Evolutionary conservation across 2,329 filamentous ascomycete genomes (phyloP), one percentile per base, ranked within the genome.

Genomic region (Dichotomopilus funicola): DNA sequence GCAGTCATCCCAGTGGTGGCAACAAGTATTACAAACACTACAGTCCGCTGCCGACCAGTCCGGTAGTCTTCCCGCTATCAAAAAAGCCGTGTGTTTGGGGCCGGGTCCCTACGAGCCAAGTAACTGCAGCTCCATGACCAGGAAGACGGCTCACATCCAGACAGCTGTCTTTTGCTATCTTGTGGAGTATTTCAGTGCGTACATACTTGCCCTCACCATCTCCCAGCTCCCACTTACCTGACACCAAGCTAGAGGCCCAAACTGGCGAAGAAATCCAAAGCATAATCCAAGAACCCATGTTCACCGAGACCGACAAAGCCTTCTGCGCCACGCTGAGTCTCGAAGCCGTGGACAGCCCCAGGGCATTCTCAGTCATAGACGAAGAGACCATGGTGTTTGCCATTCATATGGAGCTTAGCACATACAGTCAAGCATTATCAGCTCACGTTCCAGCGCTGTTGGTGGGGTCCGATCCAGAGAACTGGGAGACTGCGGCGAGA

Each of bases 291-390:
- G 80, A 83, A 37, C 80, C 80, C 0, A 61, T 73, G 36, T 82
- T 82, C 63, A 75, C 75, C 0, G 35, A 64, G 1, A 68, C 71
- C 0, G 79, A 83, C 63, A 73, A 68, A 38, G 66, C 69, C 0
- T 86, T 84, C 60, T 75, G 86, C 34, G 65, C 73, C 56, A 70
- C 73, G 27, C 75, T 85, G 0, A 79, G 81, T n/a, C 79, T 81
- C 51, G 53, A 68, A 2, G 72, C 79, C 3, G 71, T 80, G 4
- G 71, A 78, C 1, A 72, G 78, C 1, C 85, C 86, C n/a, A n/a
- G 0, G 64, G 84, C 75, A 0, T 84, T 81, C 61, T 66, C 74
- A 0, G 61, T 74, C 5, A 72, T 88, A 8, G 72, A 75, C 12
- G 48, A 64, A 0, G 63, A 69, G 0, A 78, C 80, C 0, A 65